phyloP scores from a whole-genome alignment of 768 basidiomycete genomes.

The Suillus subalutaceus region DNA sequence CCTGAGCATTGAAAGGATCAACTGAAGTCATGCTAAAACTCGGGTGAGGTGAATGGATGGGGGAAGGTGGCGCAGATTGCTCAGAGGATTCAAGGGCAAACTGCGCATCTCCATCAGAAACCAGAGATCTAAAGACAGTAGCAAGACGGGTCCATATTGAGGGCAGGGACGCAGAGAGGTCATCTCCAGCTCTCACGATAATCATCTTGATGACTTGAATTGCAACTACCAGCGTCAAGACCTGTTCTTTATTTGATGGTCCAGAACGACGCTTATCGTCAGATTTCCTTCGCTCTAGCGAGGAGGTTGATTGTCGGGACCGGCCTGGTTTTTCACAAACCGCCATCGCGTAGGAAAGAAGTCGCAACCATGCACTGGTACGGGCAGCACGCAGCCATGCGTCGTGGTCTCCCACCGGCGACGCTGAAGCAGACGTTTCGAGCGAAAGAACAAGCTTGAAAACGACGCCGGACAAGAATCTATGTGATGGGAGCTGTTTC shows the following conservation, averaged over 20 bases:
- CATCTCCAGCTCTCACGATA: slow-evolving; percentile 61
- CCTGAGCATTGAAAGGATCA: slow-evolving; percentile 14
- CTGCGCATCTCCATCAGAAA: slow-evolving; percentile 62
- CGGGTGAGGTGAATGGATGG: slow-evolving; percentile 51
- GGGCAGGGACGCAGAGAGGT: slow-evolving; percentile 55
- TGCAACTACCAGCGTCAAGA: slow-evolving; percentile 45
- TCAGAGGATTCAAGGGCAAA: slow-evolving; percentile 54
- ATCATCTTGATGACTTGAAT: slow-evolving; percentile 72
- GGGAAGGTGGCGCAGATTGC: slow-evolving; percentile 52
- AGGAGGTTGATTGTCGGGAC: slow-evolving; percentile 23
- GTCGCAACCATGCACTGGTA: slow-evolving; percentile 59
- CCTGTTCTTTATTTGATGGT: slow-evolving; percentile 21
- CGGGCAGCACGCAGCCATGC: slow-evolving; percentile 49
- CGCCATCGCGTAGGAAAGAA: slow-evolving; percentile 60
- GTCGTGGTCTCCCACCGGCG: slow-evolving; percentile 45
- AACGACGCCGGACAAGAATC: slow-evolving; percentile 65
- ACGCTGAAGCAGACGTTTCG: slow-evolving; percentile 49
- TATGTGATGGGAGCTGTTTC: slow-evolving; percentile 54
- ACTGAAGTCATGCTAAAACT: slow-evolving; percentile 32
- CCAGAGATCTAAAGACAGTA: slow-evolving; percentile 48
- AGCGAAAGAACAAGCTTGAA: slow-evolving; percentile 61
- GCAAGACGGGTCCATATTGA: slow-evolving; percentile 70
- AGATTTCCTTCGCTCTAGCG: slow-evolving; percentile 49
- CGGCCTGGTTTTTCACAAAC: slow-evolving; percentile 45
- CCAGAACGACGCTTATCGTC: slow-evolving; percentile 35